Evolutionary conservation across 345 rosid species (phyloP), one percentile per base, ranked within the genome.

Genomic region (Erodium maritimum): DNA sequence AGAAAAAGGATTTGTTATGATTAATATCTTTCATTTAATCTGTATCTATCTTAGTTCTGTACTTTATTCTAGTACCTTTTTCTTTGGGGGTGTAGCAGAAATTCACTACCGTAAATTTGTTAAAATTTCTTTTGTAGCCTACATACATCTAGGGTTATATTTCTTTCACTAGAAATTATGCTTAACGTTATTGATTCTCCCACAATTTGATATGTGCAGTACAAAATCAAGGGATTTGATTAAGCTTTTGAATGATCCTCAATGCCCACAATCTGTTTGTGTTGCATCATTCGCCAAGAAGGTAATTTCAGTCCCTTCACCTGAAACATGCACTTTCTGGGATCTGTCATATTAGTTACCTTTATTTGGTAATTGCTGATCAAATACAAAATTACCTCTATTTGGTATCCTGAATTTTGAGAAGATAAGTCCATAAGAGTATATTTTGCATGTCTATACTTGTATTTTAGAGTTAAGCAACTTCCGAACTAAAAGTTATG

Each of bases 241-340:
- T 56, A 83, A 83, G 68, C 79, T 89, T 69, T 67, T 89, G 20
- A 87, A 56, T 58, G 80, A 79, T 76, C 79, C 91, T 67, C 66
- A 70, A 50, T 93, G 89, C 53, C 91, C 99, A 11, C 85, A 78
- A 61, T 72, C 97, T 54, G 74, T 93, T 65, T 75, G 87, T 71
- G 67, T 79, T 65, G 82, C 88, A 54, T 60, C 83, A 57, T 87
- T 93, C 73, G 89, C 80, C 0, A 79, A 80, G 69, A 89, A 87
- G 99, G 99, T 93, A 84, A 64, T 61, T 45, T 69, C 18, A 58
- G 50, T 66, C 51, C 62, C 69, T 19, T 51, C 4, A 24, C 50
- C 21, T 25, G 50, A 46, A 56, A 23, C n/a, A 56, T 61, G 21
- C 20, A 21, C 33, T 65, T 19, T 33, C 52, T 29, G 63, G 33